These are phyloP conservation scores for Penicillium sp. DNA, from an alignment of 2,329 filamentous ascomycete genomes.

Conservation along the genomic window DNA sequence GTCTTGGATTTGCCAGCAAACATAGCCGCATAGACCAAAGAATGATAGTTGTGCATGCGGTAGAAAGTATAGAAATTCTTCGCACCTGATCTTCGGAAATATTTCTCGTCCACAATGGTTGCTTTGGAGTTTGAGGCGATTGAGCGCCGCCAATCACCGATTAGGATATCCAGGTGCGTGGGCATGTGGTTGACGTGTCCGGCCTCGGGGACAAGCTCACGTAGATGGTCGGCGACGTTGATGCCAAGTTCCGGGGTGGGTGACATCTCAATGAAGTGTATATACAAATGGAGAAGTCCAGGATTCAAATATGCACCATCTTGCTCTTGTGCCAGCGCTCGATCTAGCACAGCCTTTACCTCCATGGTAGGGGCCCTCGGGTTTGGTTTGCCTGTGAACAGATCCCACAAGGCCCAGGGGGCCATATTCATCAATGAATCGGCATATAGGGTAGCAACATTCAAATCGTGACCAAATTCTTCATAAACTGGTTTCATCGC, in stretches of 20 bases:
- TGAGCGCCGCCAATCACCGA: conserved; percentile 66
- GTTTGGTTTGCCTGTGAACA: conserved; percentile 57
- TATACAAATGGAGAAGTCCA: conserved; percentile 71
- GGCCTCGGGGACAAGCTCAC: conserved; percentile 63
- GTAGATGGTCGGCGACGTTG: conserved; percentile 61
- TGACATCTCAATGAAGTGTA: conserved; percentile 77
- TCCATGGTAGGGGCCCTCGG: conserved; percentile 57
- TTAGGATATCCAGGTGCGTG: conserved; percentile 68
- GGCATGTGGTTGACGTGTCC: conserved; percentile 75
- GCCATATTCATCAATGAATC: conserved; percentile 66
- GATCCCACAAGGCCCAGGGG: conserved; percentile 64
- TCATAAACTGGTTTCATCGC: conserved; percentile 59
- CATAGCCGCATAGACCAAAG: conserved; percentile 73
- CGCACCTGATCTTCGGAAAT: conserved; percentile 56
- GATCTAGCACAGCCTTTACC: conserved; percentile 57
- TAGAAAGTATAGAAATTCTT: conserved; percentile 75
- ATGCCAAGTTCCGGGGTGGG: conserved; percentile 62
- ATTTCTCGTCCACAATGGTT: conserved; percentile 66
- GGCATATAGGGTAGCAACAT: conserved; percentile 62
- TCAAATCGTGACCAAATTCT: conserved; percentile 55
- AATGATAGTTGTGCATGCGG: conserved; percentile 70
- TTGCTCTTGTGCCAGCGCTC: conserved; percentile 48
- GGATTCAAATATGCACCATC: conserved; percentile 58
- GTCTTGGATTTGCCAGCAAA: conserved; percentile 65
- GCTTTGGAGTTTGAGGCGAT: conserved; percentile 66